Percentiles rank a stretch among this genome's conserved stretches.
phyloP scores from a whole-genome alignment of 1,284 basidiomycete species.

The Porphyrellus sp. region DNA sequence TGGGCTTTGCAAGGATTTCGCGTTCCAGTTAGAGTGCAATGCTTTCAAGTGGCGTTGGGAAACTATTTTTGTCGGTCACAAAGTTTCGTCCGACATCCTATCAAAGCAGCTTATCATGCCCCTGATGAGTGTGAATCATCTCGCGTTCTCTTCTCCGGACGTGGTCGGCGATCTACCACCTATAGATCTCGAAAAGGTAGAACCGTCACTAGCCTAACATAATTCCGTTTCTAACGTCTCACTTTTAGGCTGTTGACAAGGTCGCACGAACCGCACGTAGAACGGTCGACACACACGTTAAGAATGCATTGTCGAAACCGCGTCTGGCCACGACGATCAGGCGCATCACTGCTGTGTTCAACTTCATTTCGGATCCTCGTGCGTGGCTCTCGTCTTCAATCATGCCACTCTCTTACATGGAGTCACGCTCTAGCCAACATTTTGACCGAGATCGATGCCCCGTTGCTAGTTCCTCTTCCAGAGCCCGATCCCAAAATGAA shows the following conservation, averaged over 20 bases:
- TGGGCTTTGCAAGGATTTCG: slow-evolving; percentile 51
- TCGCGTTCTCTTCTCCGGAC: slow-evolving; percentile 61
- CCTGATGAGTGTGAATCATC: slow-evolving; percentile 63
- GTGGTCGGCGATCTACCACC: slow-evolving; percentile 52
- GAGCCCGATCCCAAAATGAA: slow-evolving; percentile 17
- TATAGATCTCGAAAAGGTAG: slow-evolving; percentile 64
- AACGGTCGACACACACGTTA: slow-evolving; percentile 65
- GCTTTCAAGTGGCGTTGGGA: slow-evolving; percentile 78
- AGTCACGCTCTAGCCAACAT: slow-evolving; percentile 40
- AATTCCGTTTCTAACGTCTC: background rate
- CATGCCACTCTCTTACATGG: slow-evolving; percentile 12
- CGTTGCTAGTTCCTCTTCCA: slow-evolving; percentile 33
- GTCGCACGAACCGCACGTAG: slow-evolving; percentile 63
- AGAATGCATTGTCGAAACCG: slow-evolving; percentile 64
- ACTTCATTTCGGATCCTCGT: slow-evolving; percentile 62
- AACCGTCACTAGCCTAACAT: background rate
- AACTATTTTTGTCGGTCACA: slow-evolving; percentile 59
- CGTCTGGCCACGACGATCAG: slow-evolving; percentile 60
- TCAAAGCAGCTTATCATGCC: slow-evolving; percentile 74
- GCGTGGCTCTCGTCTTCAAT: slow-evolving; percentile 31
- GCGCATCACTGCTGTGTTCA: slow-evolving; percentile 67
- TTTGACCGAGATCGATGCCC: slow-evolving; percentile 39
- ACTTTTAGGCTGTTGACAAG: slow-evolving; percentile 59
- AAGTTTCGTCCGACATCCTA: slow-evolving; percentile 61
- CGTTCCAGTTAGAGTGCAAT: slow-evolving; percentile 56